Percentiles rank a stretch among this genome's conserved stretches.
Conservation (phyloP, 164 flowering plant species). For the Kingdonia uniflora region DNA sequence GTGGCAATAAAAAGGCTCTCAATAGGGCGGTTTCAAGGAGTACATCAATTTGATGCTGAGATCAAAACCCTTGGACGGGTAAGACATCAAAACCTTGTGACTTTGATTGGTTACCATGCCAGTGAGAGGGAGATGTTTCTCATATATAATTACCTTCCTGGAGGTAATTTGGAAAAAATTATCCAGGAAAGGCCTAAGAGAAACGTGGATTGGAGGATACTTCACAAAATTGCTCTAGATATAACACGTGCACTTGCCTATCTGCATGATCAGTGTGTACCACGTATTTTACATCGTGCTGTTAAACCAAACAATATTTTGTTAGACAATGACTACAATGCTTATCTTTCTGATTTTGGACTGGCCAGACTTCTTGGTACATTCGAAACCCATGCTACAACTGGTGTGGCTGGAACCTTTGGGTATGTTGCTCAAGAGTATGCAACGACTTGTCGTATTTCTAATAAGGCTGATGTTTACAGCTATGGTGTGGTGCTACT, state of each 20-base stretch:
- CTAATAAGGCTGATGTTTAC: conserved; percentile 90
- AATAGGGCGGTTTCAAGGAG: conserved; percentile 78
- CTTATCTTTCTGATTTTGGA: conserved; percentile 87
- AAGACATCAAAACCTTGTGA: conserved; percentile 76
- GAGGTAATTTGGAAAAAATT: conserved; percentile 80
- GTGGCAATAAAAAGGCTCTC: conserved; percentile 81
- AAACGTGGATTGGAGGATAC: conserved; percentile 72
- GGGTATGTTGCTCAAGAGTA: conserved; percentile 94
- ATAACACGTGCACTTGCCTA: conserved; percentile 83
- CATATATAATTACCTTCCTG: conserved; percentile 71
- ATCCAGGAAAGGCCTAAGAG: conserved; percentile 72
- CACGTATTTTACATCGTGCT: conserved; percentile 93
- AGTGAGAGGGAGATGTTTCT: conserved; percentile 91
- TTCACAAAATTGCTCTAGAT: conserved; percentile 82
- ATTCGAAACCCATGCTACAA: conserved; percentile 94
- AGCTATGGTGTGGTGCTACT: conserved; percentile 88
- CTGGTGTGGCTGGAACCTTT: conserved; percentile 92
- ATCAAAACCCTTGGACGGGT: conserved; percentile 78
- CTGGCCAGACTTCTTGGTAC: conserved; percentile 80
- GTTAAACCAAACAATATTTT: conserved; percentile 91
- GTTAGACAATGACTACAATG: conserved; percentile 72
- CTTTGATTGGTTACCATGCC: conserved; percentile 80
- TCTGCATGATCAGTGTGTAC: conserved; percentile 82
- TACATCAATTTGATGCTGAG: conserved; percentile 85
- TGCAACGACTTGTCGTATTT: conserved; percentile 95